phyloP scores from a whole-genome alignment of 2,329 filamentous ascomycete species.

The Xylaria sp. region DNA sequence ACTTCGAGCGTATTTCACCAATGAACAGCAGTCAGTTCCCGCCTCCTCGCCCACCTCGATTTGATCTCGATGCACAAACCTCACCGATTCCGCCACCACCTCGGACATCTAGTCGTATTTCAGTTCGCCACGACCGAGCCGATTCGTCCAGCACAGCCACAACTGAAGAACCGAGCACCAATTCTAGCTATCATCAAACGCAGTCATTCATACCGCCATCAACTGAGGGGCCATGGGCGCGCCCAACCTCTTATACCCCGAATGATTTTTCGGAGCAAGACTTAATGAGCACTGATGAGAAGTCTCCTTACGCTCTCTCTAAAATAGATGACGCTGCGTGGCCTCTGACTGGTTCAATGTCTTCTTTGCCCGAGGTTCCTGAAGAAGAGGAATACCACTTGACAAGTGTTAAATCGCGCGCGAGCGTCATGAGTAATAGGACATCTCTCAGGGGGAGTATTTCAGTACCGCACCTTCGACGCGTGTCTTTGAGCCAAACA shows the following conservation, averaged over 20 bases:
- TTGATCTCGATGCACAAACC: constrained; percentile 53
- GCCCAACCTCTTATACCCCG: constrained; percentile 23
- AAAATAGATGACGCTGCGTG: constrained; percentile 57
- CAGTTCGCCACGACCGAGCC: constrained; percentile 56
- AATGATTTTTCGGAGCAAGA: constrained; percentile 30
- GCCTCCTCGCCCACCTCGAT: constrained; percentile 63
- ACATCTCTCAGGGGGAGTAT: constrained; percentile 65
- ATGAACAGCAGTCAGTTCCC: constrained; percentile 61
- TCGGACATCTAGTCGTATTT: constrained; percentile 65
- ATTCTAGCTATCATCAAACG: constrained; percentile 57
- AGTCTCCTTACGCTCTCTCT: constrained; percentile 55
- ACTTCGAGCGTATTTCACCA: constrained; percentile 58
- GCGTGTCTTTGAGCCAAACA: constrained; percentile 52
- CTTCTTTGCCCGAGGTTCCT: constrained; percentile 66
- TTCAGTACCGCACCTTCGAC: constrained; percentile 65
- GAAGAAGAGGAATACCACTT: constrained; percentile 68
- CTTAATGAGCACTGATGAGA: constrained; percentile 14
- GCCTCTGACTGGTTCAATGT: constrained; percentile 55
- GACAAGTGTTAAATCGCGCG: constrained; percentile 52
- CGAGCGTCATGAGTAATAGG: constrained; percentile 59
- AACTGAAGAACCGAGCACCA: constrained; percentile 58
- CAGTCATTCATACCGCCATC: constrained; percentile 52
- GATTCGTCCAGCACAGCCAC: constrained; percentile 51
- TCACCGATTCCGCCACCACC: constrained; percentile 62
- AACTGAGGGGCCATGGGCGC: constrained; percentile 26